Percentiles rank a stretch among this genome's conserved stretches.
Conservation (phyloP, 2,329 filamentous ascomycete genomes). For the Colletotrichum trifolii region DNA sequence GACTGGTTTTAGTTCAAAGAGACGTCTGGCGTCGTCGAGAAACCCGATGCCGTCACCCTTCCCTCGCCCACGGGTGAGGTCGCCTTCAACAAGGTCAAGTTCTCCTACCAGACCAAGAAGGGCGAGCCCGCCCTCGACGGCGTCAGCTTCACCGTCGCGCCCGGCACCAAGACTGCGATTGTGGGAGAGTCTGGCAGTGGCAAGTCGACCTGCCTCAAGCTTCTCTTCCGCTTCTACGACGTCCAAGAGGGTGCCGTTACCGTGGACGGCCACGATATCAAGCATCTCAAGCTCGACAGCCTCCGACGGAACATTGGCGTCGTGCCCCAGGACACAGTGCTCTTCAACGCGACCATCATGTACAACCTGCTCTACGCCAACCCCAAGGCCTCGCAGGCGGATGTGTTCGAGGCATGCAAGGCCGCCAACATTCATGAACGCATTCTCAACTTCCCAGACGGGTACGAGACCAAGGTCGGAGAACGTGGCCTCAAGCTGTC, state of each 20-base stretch:
- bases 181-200: constrained; percentile 59
- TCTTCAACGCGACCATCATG: constrained; percentile 66
- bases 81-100: constrained; percentile 54
- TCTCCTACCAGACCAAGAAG: constrained; percentile 54
- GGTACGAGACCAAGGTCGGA: constrained; percentile 64
- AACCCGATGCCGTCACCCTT: constrained; percentile 49
- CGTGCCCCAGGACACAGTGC: constrained; percentile 56
- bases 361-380: constrained; percentile 66
- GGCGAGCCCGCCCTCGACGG: constrained; percentile 50
- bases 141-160: constrained; percentile 54
- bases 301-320: constrained; percentile 56
- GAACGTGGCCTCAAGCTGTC: constrained; percentile 65
- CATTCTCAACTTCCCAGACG: constrained; percentile 63
- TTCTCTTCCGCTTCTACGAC: constrained; percentile 64
- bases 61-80: constrained; percentile 50
- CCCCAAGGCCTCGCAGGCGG: constrained; percentile 58
- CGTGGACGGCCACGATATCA: constrained; percentile 58
- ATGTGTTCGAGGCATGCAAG: constrained; percentile 62
- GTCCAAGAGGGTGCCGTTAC: constrained; percentile 56
- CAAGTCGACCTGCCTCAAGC: constrained; percentile 61
- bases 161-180: constrained; percentile 58
- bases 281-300: constrained; percentile 52
- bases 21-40: constrained; percentile 55
- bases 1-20: constrained; percentile 52
- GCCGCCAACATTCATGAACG: constrained; percentile 66